phyloP scores from a whole-genome alignment of 148 eudicot species.

The Chenopodium album region DNA sequence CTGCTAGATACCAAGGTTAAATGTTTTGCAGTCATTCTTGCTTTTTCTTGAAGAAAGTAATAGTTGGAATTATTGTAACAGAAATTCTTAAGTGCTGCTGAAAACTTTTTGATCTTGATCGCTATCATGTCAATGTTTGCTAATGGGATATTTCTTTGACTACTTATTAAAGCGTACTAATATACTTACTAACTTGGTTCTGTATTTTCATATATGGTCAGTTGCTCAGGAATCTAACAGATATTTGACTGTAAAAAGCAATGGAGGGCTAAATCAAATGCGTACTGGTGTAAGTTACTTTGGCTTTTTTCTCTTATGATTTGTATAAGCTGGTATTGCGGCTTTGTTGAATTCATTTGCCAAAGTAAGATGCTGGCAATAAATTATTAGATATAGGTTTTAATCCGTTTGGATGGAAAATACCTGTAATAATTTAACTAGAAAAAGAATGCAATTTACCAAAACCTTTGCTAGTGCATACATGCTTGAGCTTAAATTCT shows the following conservation, averaged over 20 bases:
- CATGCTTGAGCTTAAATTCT: neutral
- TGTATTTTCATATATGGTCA: slow-evolving; percentile 28
- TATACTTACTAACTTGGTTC: slow-evolving; percentile 11
- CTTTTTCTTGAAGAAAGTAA: slow-evolving; percentile 1
- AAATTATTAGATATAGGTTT: neutral
- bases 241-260: slow-evolving; percentile 79
- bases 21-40: neutral
- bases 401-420: neutral
- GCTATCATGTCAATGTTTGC: too few species aligned
- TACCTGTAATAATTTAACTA: neutral
- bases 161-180: neutral
- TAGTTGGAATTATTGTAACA: neutral
- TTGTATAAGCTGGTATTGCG: neutral
- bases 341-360: neutral
- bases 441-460: neutral
- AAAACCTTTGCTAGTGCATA: neutral
- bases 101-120: too few species aligned
- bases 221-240: slow-evolving; percentile 51
- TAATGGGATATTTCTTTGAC: too few species aligned
- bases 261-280: slow-evolving; percentile 96
- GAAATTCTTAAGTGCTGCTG: neutral
- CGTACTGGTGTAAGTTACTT: slow-evolving; percentile 77
- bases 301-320: slow-evolving; percentile 13
- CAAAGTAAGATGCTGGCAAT: neutral
- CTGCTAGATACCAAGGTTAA: slow-evolving; percentile 67